These are phyloP conservation scores for Lantana camara DNA, from an alignment of 257 asterid genomes.

Conservation along the genomic window DNA sequence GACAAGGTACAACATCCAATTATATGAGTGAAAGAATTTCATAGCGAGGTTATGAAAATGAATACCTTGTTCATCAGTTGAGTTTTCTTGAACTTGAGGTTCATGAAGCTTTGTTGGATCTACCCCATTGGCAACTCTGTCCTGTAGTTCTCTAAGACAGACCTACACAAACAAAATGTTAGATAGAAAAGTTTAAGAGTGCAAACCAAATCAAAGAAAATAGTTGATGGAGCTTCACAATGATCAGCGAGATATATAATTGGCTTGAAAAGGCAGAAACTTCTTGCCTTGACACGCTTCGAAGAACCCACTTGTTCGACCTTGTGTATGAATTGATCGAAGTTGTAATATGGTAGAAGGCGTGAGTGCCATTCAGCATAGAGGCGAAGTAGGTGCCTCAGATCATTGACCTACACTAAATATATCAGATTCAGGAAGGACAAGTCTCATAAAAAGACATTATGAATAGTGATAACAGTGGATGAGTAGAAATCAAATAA, in stretches of 20 bases:
- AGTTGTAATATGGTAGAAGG: constrained; percentile 77
- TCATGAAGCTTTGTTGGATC: constrained; percentile 75
- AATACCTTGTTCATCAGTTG: constrained; percentile 62
- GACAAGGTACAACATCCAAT: neutral
- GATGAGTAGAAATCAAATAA: neutral
- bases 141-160: constrained; percentile 60
- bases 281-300: constrained; percentile 79
- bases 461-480: neutral
- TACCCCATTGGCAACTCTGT: constrained; percentile 60
- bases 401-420: constrained; percentile 68
- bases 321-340: constrained; percentile 80
- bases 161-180: constrained; percentile 39
- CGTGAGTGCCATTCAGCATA: constrained; percentile 89
- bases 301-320: constrained; percentile 77
- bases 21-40: neutral
- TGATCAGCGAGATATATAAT: constrained; percentile 3
- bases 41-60: constrained; percentile 13
- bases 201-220: neutral
- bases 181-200: constrained; percentile 16
- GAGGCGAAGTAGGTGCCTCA: constrained; percentile 68
- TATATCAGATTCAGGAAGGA: constrained; percentile 12
- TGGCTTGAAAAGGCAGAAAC: neutral
- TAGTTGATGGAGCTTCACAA: neutral
- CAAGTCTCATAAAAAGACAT: neutral
- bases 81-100: constrained; percentile 46